These are phyloP conservation scores for Aspergillus tubingensis DNA, from an alignment of 2,329 filamentous ascomycete genomes.

Conservation along the genomic window DNA sequence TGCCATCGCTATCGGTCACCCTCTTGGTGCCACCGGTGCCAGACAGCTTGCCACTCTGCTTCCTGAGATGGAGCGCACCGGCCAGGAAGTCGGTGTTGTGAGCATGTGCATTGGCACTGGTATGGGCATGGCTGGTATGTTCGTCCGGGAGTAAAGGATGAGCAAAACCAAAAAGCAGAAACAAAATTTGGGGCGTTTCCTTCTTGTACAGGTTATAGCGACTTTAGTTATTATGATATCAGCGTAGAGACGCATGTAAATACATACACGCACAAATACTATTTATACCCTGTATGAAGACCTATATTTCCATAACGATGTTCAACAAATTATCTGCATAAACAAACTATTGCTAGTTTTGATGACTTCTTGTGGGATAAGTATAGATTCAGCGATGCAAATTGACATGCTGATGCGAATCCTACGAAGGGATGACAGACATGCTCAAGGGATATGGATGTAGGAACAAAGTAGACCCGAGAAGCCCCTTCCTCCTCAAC, in stretches of 20 bases:
- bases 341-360: no score
- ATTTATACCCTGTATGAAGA: no score
- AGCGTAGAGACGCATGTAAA: slow-evolving; percentile 24
- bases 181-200: not conserved
- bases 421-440: no score
- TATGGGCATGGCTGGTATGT: slow-evolving; percentile 73
- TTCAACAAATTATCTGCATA: no score
- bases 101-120: slow-evolving; percentile 88
- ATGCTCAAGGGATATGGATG: no score
- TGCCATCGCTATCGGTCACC: slow-evolving; percentile 91
- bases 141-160: slow-evolving; percentile 60
- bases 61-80: slow-evolving; percentile 65
- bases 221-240: slow-evolving; percentile 19
- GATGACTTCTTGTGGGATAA: no score
- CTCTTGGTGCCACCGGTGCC: slow-evolving; percentile 83
- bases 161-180: not conserved
- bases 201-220: slow-evolving; percentile 10
- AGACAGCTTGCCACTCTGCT: slow-evolving; percentile 77
- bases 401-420: no score
- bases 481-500: no score
- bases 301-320: no score
- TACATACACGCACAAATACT: not conserved
- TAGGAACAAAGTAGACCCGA: no score
- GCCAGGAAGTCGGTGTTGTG: slow-evolving; percentile 76
- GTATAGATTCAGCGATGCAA: no score